Base-by-base conservation (phyloP, 352 stramenopile species). In the Phytophthora palmivora region DNA sequence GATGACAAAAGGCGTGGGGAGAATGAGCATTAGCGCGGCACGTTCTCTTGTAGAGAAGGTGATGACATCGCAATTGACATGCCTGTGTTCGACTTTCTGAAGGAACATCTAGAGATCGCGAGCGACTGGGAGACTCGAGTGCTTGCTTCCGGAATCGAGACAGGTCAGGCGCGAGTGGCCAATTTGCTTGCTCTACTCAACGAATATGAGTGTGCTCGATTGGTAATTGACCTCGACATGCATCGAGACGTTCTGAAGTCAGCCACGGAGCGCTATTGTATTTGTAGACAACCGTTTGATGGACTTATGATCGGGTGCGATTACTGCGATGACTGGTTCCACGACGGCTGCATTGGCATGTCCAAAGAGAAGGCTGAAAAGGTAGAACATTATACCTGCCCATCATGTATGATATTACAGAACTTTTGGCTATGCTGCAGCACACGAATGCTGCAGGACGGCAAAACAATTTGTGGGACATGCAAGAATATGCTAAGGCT, bases 361-460 rank as follows among this genome's bases (percentile, higher is more conserved):
- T 95, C 87, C 1, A 95, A 96, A 65, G 90, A 97, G 32, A 97
- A 98, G 63, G 95, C 89, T 0, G 93, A 98, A 58, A 98, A 98
- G 48, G 88, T 96, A n/a, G 95, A 98, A 39, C 95, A 98, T 48
- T 98, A 98, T 70, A 94, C 94, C 0, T 98, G 96, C 61, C 83
- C 97, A 24, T 96, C 92, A 16, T 98, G 96, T 65, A 91, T 72
- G n/a, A 90, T 97, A 48, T 78, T 97, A n/a, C 80, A 93, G 56
- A 97, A 12, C 89, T 98, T 42, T 74, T 86, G 44, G 63, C 62
- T 11, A 83, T 88, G 57, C 64, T 96, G 11, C 54, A 76, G 1
- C 55, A 72, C 39, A 61, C 47, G 24, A 73, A 76, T 30, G 74
- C 79, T 28, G 76, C 78, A 22, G 66, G 67, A 14, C 73, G 86